Percentiles rank a stretch among this genome's conserved stretches.
Conservation (phyloP, 306 rosid genomes). For the Parietaria judaica region DNA sequence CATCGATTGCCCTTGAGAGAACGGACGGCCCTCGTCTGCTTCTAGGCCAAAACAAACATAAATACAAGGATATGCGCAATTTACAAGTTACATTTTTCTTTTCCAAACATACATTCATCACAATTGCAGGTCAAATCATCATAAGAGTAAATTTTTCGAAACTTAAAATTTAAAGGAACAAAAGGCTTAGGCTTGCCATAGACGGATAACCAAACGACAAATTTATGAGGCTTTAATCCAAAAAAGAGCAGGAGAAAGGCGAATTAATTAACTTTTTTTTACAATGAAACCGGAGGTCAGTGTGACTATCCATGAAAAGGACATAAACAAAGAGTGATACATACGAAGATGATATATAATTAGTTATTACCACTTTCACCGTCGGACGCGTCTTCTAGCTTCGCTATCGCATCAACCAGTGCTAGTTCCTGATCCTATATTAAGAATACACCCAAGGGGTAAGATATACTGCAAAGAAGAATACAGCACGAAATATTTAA, state of each 20-base stretch:
- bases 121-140: background rate
- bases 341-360: slow-evolving; percentile 26
- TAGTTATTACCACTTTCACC: slow-evolving; percentile 89
- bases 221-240: slow-evolving; percentile 5
- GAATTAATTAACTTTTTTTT: slow-evolving; percentile 6
- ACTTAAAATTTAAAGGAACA: background rate
- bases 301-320: slow-evolving; percentile 24
- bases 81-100: background rate
- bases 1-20: slow-evolving; percentile 38
- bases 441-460: slow-evolving; percentile 18
- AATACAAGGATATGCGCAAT: slow-evolving; percentile 7
- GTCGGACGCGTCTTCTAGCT: slow-evolving; percentile 75
- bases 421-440: slow-evolving; percentile 83
- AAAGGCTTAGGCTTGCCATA: background rate
- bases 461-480: slow-evolving; percentile 11
- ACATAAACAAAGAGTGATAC: slow-evolving; percentile 16
- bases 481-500: background rate
- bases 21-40: slow-evolving; percentile 54
- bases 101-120: background rate
- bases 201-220: background rate
- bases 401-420: slow-evolving; percentile 69
- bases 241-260: background rate
- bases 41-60: slow-evolving; percentile 34
- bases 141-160: too few relatives aligned
- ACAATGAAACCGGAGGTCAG: slow-evolving; percentile 14